Evolutionary conservation across 352 stramenopile species (phyloP).

Genomic region (Globisporangium canariense): DNA sequence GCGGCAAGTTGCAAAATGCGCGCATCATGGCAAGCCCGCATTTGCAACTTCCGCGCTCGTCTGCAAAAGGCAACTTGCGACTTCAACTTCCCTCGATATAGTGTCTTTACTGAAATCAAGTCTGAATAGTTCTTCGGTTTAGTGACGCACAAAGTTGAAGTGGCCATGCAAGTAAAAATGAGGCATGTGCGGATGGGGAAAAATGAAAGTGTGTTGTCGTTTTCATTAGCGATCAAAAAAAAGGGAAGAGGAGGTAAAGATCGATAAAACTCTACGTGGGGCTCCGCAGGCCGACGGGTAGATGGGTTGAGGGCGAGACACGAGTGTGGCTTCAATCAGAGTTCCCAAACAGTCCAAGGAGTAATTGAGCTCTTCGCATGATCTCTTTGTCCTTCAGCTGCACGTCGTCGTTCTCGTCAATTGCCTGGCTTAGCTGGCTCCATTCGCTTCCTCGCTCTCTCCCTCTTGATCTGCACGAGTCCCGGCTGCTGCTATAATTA

Average conservation of each 20-base stretch:
- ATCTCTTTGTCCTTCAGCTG: neutral
- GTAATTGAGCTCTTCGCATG: neutral
- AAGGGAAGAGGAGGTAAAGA: conserved; percentile 1
- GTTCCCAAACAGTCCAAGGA: neutral
- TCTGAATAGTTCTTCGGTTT: neutral
- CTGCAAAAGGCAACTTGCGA: conserved; percentile 5
- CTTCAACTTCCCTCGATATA: conserved; percentile 17
- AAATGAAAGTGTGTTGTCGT: neutral
- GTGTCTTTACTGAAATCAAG: conserved; percentile 1
- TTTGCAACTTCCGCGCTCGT: neutral
- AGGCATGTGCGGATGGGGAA: neutral
- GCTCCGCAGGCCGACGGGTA: neutral
- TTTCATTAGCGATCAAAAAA: conserved; percentile 12
- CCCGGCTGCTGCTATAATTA: conserved; percentile 54
- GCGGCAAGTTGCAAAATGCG: neutral
- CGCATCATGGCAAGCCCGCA: neutral
- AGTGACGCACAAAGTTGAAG: neutral
- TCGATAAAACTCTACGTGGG: conserved; percentile 10
- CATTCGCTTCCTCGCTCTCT: neutral
- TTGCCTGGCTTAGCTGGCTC: neutral
- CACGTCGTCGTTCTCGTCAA: neutral
- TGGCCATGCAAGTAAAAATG: neutral
- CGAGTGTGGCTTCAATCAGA: neutral
- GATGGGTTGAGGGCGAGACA: too few relatives aligned
- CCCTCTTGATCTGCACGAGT: neutral